phyloP scores from a whole-genome alignment of 768 basidiomycete genomes.

The Hemileccinum impolitum region DNA sequence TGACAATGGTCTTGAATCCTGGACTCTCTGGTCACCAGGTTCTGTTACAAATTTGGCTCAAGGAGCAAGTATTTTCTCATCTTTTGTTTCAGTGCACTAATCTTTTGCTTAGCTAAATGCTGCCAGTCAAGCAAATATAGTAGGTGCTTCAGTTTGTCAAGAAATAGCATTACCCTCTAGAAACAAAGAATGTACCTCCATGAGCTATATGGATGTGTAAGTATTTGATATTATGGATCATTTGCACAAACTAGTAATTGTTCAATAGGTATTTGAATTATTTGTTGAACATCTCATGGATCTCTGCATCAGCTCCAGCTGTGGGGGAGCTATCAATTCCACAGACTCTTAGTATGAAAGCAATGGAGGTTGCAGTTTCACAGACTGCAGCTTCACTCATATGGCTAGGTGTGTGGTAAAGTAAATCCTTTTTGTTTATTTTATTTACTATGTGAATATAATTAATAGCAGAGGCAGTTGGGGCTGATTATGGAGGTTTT shows the following conservation, averaged over 20 bases:
- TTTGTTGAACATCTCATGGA: neutral
- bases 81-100: neutral
- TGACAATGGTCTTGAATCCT: neutral
- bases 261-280: neutral
- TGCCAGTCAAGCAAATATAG: too few relatives aligned
- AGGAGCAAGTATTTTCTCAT: neutral
- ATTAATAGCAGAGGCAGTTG: neutral
- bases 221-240: neutral
- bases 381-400: neutral
- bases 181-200: neutral
- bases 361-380: slow-evolving; percentile 5
- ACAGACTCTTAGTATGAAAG: neutral
- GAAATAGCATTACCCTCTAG: neutral
- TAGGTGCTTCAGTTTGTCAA: too few relatives aligned
- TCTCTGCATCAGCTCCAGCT: neutral
- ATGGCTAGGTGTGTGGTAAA: slow-evolving; percentile 5
- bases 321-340: neutral
- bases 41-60: neutral
- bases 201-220: neutral
- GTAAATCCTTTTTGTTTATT: neutral
- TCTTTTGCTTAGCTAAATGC: neutral
- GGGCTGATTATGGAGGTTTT: neutral
- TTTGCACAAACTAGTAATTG: neutral
- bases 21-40: neutral
- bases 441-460: neutral